A percentile compares a stretch with the other conserved stretches of the same genome.
Evolutionary conservation across 495 filamentous ascomycete genomes (phyloP).

Genomic region (Hyaloscypha finlandica): DNA sequence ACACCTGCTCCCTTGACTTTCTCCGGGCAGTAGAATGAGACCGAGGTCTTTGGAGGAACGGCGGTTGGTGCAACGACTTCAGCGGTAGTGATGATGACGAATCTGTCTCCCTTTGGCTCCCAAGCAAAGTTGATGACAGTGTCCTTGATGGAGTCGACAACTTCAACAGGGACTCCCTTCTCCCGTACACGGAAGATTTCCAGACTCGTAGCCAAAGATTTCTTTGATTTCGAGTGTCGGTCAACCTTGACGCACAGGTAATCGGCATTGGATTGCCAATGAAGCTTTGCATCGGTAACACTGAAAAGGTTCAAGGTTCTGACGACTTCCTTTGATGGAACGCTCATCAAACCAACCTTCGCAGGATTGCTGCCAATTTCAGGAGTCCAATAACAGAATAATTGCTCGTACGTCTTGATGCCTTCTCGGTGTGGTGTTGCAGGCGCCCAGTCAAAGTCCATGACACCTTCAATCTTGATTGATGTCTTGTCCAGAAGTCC

Average conservation of each 20-base stretch:
- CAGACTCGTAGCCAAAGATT: conserved; percentile 91
- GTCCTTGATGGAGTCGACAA: conserved; percentile 95
- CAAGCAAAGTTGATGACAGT: conserved; percentile 99
- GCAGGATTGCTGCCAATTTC: conserved; percentile 99
- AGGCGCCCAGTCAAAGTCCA: conserved; percentile 98
- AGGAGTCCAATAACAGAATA: conserved; percentile 98
- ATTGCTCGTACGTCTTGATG: conserved; percentile 87
- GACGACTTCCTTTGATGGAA: conserved; percentile 90
- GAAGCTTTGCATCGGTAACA: conserved; percentile 93
- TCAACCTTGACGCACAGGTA: conserved; percentile 99
- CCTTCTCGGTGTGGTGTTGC: conserved; percentile 75
- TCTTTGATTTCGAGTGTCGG: conserved; percentile 98
- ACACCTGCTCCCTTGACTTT: conserved; percentile 75
- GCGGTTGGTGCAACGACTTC: conserved; percentile 76
- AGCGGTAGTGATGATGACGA: conserved; percentile 93
- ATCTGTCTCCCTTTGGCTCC: conserved; percentile 96
- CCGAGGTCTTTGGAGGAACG: conserved; percentile 86
- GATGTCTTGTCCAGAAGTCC: conserved; percentile 82
- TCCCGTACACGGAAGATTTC: conserved; percentile 97
- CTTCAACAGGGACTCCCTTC: conserved; percentile 97
- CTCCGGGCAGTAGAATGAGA: conserved; percentile 95
- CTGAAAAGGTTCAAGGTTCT: conserved; percentile 96
- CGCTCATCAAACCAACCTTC: conserved; percentile 92
- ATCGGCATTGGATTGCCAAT: conserved; percentile 92
- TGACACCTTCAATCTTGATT: conserved; percentile 92